Percentiles rank a stretch among this genome's conserved stretches.
phyloP scores from a whole-genome alignment of 1,284 basidiomycete species.

The Cryptococcus sp. region DNA sequence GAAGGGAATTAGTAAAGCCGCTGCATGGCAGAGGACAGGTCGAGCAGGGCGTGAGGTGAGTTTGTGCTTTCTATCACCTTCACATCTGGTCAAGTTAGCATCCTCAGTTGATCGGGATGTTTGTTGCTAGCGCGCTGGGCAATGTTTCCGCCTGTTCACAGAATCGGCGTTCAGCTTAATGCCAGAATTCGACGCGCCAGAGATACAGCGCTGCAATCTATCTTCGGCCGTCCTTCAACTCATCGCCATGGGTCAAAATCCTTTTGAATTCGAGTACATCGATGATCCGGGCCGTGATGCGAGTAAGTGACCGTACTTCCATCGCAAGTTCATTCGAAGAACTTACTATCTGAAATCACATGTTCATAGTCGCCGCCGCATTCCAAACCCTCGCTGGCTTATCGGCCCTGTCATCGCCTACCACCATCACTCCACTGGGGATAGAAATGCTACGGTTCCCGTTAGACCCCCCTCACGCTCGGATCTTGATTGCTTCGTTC shows the following conservation, averaged over 20 bases:
- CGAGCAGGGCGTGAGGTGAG: slow-evolving; percentile 84
- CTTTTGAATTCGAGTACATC: slow-evolving; percentile 78
- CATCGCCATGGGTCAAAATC: slow-evolving; percentile 75
- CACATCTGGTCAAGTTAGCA: background rate
- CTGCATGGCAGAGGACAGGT: slow-evolving; percentile 78
- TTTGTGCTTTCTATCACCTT: slow-evolving; percentile 2
- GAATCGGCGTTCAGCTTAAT: slow-evolving; percentile 71
- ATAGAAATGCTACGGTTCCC: slow-evolving; percentile 79
- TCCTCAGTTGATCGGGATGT: background rate
- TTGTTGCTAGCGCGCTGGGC: slow-evolving; percentile 64
- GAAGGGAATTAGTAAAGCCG: slow-evolving; percentile 83
- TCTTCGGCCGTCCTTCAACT: slow-evolving; percentile 80
- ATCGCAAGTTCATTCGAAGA: too few relatives aligned
- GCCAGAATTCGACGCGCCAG: slow-evolving; percentile 70
- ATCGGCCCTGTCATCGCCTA: slow-evolving; percentile 67
- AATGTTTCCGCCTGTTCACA: slow-evolving; percentile 86
- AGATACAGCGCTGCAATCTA: slow-evolving; percentile 82
- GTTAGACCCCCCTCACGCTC: slow-evolving; percentile 76
- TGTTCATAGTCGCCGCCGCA: slow-evolving; percentile 61
- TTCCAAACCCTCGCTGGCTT: slow-evolving; percentile 73
- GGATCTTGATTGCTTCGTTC: slow-evolving; percentile 72
- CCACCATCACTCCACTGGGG: slow-evolving; percentile 68
- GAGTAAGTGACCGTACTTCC: slow-evolving; percentile 57
- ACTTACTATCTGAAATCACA: too few relatives aligned
- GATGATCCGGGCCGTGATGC: slow-evolving; percentile 73